These are phyloP conservation scores for Aspergillus novoparasiticus DNA, from an alignment of 2,329 filamentous ascomycete species.

Conservation along the genomic window DNA sequence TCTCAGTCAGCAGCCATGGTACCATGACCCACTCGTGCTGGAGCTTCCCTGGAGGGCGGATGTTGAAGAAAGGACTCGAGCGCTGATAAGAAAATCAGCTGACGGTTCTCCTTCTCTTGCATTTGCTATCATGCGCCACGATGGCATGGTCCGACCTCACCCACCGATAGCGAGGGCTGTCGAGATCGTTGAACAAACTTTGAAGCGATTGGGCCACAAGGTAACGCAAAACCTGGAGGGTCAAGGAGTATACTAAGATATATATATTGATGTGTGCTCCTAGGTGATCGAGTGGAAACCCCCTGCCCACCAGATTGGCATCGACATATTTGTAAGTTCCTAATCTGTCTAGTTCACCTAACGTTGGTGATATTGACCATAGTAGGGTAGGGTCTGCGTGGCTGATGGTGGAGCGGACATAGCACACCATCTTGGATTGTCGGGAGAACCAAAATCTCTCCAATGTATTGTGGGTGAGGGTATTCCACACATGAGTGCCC, in stretches of 20 bases:
- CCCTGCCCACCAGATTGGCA: slow-evolving; percentile 49
- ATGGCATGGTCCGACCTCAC: slow-evolving; percentile 55
- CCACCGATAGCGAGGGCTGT: slow-evolving; percentile 62
- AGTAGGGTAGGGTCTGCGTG: slow-evolving; percentile 25
- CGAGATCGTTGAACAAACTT: slow-evolving; percentile 51
- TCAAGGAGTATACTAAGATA: neutral
- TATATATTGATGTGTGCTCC: slow-evolving; percentile 13
- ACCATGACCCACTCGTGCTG: slow-evolving; percentile 65
- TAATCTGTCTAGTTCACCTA: neutral
- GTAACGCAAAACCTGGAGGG: slow-evolving; percentile 12
- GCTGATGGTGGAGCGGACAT: slow-evolving; percentile 56
- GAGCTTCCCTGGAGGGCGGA: slow-evolving; percentile 67
- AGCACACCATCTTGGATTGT: slow-evolving; percentile 53
- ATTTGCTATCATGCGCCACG: slow-evolving; percentile 58
- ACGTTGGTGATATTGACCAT: slow-evolving; percentile 14
- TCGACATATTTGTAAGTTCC: slow-evolving; percentile 43
- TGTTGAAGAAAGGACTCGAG: slow-evolving; percentile 35
- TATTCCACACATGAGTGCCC: slow-evolving; percentile 42
- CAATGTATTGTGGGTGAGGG: slow-evolving; percentile 42
- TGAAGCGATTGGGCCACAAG: slow-evolving; percentile 58
- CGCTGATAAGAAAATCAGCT: slow-evolving; percentile 42
- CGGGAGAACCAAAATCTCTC: slow-evolving; percentile 56
- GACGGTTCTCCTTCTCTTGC: slow-evolving; percentile 45
- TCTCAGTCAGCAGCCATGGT: slow-evolving; percentile 64
- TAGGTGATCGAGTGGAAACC: slow-evolving; percentile 61